phyloP scores from a whole-genome alignment of 2,329 filamentous ascomycete species.

The Scorias spongiosa region DNA sequence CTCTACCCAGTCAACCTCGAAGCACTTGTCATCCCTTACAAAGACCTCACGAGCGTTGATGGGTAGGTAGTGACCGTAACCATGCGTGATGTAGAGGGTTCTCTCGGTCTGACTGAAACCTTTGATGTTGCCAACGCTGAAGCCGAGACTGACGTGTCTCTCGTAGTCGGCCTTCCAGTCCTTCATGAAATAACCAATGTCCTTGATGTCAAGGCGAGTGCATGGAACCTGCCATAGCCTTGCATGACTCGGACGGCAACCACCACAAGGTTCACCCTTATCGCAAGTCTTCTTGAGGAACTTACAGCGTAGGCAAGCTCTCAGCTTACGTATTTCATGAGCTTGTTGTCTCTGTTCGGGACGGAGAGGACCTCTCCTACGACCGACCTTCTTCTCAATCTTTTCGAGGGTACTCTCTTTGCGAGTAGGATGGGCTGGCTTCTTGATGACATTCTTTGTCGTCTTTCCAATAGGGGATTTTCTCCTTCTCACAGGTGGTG shows the following conservation, averaged over 20 bases:
- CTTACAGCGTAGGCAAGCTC: slow-evolving; percentile 89
- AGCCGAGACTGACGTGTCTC: slow-evolving; percentile 69
- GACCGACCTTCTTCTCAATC: slow-evolving; percentile 85
- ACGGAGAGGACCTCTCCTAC: slow-evolving; percentile 74
- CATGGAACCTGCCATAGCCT: slow-evolving; percentile 95
- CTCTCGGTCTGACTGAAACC: slow-evolving; percentile 51
- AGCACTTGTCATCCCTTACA: slow-evolving; percentile 81
- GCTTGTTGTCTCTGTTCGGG: slow-evolving; percentile 93
- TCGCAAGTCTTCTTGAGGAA: slow-evolving; percentile 99
- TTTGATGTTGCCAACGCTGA: slow-evolving; percentile 91
- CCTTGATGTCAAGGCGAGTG: slow-evolving; percentile 96
- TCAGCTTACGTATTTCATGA: slow-evolving; percentile 87
- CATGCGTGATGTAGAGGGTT: slow-evolving; percentile 85
- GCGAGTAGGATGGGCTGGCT: slow-evolving; percentile 56
- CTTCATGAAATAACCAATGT: slow-evolving; percentile 97
- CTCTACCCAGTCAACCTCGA: slow-evolving; percentile 89
- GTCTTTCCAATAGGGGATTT: slow-evolving; percentile 52
- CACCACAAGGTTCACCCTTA: slow-evolving; percentile 89
- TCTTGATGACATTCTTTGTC: slow-evolving; percentile 68
- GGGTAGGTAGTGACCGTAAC: slow-evolving; percentile 83
- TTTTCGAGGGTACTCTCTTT: slow-evolving; percentile 52
- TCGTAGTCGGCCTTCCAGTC: slow-evolving; percentile 97
- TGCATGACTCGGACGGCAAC: slow-evolving; percentile 89
- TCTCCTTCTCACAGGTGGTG: slow-evolving; percentile 45
- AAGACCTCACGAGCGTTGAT: slow-evolving; percentile 90